Base-by-base conservation (phyloP, 495 filamentous ascomycete species). In the Penicillium lividum region DNA sequence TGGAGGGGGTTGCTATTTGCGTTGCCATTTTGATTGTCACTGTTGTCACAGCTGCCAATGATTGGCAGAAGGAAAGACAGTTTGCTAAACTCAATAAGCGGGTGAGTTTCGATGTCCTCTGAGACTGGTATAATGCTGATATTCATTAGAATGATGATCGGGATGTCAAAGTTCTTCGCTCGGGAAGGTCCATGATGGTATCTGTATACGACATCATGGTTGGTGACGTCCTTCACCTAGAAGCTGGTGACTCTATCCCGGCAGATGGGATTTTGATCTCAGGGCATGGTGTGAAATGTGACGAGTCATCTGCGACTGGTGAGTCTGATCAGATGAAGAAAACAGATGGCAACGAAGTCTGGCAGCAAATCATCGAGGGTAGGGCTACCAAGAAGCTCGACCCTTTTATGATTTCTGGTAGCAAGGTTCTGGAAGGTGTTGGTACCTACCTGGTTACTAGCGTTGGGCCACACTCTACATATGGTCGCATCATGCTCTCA, bases 1-100 rank as follows among this genome's bases (percentile, higher is more conserved):
- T 92, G 16, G 89, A 92, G 73, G 89, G 89, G 11, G 83, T 92
- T 57, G 89, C 89, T 53, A 92, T 92, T 51, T 84, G 86, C 52
- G 86, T 84, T 30, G 89, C 89, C 42, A 90, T 92, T 58, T 69
- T 86, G 27, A 90, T 92, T 45, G 89, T 92, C 10, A 88, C 90
- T 11, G 53, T 88, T 27, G 89, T 91, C 33, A 88, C 86, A 27
- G 89, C 88, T 58, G 67, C 87, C 44, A 91, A 91, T 66, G 89
- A 92, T 64, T 92, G 82, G 75, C 86, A 91, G 64, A 90, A 91
- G 66, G 89, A 92, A 68, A 79, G 76, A 44, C 90, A 93, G 61
- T 95, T 95, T 68, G 84, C 86, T 29, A 89, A 84, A 57, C 76
- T 95, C 10, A 95, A 92, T 69, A 80, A 82, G 68, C 85, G 88